Evolutionary conservation across 352 stramenopile species (phyloP).

Genomic region (Pythium sp.): DNA sequence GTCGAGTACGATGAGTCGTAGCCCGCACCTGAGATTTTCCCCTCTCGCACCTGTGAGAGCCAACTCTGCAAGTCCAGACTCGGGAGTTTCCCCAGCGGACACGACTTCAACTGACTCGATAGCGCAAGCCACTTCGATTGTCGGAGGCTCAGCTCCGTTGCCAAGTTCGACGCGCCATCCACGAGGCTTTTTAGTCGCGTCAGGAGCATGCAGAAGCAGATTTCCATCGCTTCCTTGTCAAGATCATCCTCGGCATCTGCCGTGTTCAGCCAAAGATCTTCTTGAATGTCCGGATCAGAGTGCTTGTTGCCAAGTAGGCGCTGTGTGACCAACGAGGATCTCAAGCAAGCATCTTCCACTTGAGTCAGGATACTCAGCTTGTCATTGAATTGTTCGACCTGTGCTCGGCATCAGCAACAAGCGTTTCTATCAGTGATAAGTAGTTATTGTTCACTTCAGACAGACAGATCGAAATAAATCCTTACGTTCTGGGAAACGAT

Average conservation of each 20-base stretch:
- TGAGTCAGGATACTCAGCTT: conserved; percentile 58
- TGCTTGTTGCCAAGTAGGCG: conserved; percentile 22
- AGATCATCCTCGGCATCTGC: not conserved
- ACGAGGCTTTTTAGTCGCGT: conserved; percentile 21
- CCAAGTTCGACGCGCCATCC: conserved; percentile 22
- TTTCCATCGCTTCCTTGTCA: conserved; percentile 2
- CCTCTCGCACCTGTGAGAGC: conserved; percentile 69
- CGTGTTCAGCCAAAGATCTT: not conserved
- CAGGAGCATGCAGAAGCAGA: conserved; percentile 19
- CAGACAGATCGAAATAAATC: not conserved
- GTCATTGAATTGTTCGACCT: conserved; percentile 48
- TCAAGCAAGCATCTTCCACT: conserved; percentile 44
- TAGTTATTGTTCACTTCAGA: too few species aligned
- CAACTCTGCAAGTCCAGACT: conserved; percentile 72
- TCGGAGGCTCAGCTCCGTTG: conserved; percentile 32
- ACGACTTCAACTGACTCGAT: conserved; percentile 66
- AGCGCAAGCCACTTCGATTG: conserved; percentile 69
- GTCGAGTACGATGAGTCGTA: conserved; percentile 36
- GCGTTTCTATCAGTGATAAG: not conserved
- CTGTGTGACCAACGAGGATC: conserved; percentile 35
- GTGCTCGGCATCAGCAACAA: not conserved
- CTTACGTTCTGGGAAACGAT: conserved; percentile 47
- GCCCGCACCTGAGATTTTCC: conserved; percentile 73
- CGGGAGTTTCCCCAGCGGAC: conserved; percentile 41
- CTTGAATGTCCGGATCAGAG: not conserved